Evolutionary conservation across 2,329 filamentous ascomycete genomes (phyloP).

Genomic region (Dendryphion nanum): DNA sequence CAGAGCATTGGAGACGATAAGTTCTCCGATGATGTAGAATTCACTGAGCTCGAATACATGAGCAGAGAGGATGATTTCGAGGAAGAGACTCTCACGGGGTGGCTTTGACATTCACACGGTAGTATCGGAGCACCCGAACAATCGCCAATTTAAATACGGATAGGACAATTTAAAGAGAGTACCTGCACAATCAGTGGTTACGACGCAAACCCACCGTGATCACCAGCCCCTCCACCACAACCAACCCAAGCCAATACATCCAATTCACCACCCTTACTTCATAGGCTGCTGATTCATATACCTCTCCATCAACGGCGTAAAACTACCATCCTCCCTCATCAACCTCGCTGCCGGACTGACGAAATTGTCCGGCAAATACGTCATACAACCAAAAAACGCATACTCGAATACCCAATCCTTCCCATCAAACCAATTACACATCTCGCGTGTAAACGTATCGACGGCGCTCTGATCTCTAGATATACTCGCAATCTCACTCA

Average conservation of each 20-base stretch:
- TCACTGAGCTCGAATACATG: neutral
- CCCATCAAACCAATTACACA: slow-evolving; percentile 46
- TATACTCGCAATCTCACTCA: slow-evolving; percentile 45
- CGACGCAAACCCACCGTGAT: too few species aligned
- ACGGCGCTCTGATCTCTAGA: slow-evolving; percentile 26
- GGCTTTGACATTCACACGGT: neutral
- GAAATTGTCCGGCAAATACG: slow-evolving; percentile 43
- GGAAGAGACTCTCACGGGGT: neutral
- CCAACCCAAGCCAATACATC: too few species aligned
- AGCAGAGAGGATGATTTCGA: neutral
- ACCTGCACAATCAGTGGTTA: too few species aligned
- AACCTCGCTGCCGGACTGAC: slow-evolving; percentile 49
- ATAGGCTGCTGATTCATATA: slow-evolving; percentile 20
- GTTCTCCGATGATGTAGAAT: neutral
- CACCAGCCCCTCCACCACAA: too few species aligned
- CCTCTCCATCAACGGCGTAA: slow-evolving; percentile 36
- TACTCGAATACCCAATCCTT: slow-evolving; percentile 46
- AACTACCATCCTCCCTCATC: slow-evolving; percentile 44
- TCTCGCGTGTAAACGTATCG: slow-evolving; percentile 38
- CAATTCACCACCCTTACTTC: too few species aligned
- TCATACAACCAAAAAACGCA: slow-evolving; percentile 35
- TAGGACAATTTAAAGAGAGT: too few species aligned
- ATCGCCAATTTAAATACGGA: too few species aligned
- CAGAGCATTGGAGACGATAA: neutral
- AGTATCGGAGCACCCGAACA: too few species aligned